These are phyloP conservation scores for Tuber melanosporum DNA, from an alignment of 495 filamentous ascomycete species.

Conservation along the genomic window DNA sequence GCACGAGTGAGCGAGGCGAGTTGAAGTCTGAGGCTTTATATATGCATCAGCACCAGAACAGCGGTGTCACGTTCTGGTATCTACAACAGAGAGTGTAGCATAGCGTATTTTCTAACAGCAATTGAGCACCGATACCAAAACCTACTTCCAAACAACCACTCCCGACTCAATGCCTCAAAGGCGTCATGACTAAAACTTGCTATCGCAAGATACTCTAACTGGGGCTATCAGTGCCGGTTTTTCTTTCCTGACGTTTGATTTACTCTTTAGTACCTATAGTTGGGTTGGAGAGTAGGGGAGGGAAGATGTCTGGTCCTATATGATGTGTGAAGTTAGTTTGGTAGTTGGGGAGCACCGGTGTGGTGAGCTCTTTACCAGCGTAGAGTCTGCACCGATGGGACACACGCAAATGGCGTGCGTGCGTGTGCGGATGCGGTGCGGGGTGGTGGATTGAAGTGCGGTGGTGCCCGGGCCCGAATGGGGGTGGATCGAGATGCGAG, in stretches of 20 bases:
- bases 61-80: neutral
- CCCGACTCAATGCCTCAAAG: neutral
- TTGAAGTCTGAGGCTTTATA: neutral
- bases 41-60: neutral
- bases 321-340: too few relatives aligned
- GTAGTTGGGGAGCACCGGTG: too few relatives aligned
- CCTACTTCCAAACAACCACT: neutral
- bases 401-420: too few relatives aligned
- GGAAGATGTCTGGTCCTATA: too few relatives aligned
- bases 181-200: neutral
- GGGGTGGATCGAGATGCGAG: neutral
- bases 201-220: neutral
- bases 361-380: too few relatives aligned
- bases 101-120: neutral
- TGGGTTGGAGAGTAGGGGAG: neutral
- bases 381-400: too few relatives aligned
- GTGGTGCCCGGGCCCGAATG: too few relatives aligned
- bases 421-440: too few relatives aligned
- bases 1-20: neutral
- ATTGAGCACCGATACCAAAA: neutral
- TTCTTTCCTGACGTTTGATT: neutral
- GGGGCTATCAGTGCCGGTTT: neutral
- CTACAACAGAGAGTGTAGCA: neutral
- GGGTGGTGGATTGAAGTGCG: neutral
- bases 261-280: neutral